A percentile compares a stretch with the other conserved stretches of the same genome.
phyloP scores from a whole-genome alignment of 202 grass and related monocot genomes.

The Panicum virgatum region DNA sequence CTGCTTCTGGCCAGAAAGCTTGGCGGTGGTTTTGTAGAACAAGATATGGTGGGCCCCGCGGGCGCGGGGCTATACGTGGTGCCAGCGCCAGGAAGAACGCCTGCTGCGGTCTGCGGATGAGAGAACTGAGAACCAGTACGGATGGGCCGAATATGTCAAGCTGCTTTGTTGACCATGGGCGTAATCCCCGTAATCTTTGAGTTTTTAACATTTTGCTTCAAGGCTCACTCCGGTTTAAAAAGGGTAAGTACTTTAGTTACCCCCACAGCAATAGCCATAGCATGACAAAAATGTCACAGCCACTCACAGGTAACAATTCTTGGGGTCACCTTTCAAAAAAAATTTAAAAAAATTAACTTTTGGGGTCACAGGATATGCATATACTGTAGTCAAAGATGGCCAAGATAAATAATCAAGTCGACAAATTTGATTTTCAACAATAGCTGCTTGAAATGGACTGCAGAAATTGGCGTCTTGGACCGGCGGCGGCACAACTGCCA shows the following conservation, averaged over 20 bases:
- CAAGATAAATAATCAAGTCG: not conserved
- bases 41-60: conserved; percentile 9
- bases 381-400: not conserved
- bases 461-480: not conserved
- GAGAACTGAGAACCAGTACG: not conserved
- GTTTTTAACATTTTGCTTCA: not conserved
- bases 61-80: not conserved
- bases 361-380: not conserved
- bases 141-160: not conserved
- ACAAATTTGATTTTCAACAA: not conserved
- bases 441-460: not conserved
- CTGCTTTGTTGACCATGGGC: not conserved
- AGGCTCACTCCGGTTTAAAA: not conserved
- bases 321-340: too few relatives aligned
- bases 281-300: not conserved
- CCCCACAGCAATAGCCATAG: not conserved
- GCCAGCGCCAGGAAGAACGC: not conserved
- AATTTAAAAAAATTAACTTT: too few relatives aligned
- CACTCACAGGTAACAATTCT: not conserved
- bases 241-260: not conserved
- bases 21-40: not conserved
- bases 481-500: not conserved
- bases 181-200: not conserved
- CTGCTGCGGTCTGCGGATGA: conserved; percentile 7
- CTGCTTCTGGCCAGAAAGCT: conserved; percentile 5